These are phyloP conservation scores for Populus pruinosa DNA, from an alignment of 345 rosid genomes.

Conservation along the genomic window DNA sequence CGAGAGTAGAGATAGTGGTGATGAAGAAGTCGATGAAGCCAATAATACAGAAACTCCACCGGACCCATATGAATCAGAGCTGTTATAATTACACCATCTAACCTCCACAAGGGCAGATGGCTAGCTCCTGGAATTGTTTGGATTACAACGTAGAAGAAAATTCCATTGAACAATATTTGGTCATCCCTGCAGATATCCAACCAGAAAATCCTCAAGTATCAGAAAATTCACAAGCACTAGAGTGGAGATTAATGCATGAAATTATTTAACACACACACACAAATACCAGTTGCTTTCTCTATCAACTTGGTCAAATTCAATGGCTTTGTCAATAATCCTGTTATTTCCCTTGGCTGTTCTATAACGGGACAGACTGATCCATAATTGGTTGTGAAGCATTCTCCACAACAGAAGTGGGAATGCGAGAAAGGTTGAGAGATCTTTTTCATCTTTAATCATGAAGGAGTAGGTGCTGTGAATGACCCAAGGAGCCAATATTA, in stretches of 20 bases:
- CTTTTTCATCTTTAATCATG: conserved; percentile 23
- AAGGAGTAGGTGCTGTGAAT: conserved; percentile 31
- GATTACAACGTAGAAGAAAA: conserved; percentile 35
- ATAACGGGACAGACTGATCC: conserved; percentile 63
- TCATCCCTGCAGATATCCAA: conserved; percentile 54
- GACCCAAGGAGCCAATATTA: conserved; percentile 46
- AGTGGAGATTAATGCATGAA: too few relatives aligned
- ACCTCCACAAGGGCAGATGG: conserved; percentile 59
- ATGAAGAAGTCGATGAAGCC: conserved; percentile 77
- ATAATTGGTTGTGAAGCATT: conserved; percentile 60
- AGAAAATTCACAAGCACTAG: neutral
- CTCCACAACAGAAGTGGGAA: conserved; percentile 49
- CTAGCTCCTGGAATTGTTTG: conserved; percentile 18
- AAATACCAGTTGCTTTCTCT: conserved; percentile 52
- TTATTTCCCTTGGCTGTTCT: conserved; percentile 54
- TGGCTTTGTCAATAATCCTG: conserved; percentile 58
- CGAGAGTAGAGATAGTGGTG: conserved; percentile 83
- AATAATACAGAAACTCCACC: conserved; percentile 75
- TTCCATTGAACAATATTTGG: conserved; percentile 58
- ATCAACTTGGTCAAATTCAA: conserved; percentile 80
- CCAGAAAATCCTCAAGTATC: neutral
- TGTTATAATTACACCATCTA: conserved; percentile 46
- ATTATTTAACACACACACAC: neutral
- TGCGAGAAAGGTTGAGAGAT: conserved; percentile 31
- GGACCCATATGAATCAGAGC: conserved; percentile 63